phyloP scores from a whole-genome alignment of 208 protist species.

The Trypanosoma melophagium region DNA sequence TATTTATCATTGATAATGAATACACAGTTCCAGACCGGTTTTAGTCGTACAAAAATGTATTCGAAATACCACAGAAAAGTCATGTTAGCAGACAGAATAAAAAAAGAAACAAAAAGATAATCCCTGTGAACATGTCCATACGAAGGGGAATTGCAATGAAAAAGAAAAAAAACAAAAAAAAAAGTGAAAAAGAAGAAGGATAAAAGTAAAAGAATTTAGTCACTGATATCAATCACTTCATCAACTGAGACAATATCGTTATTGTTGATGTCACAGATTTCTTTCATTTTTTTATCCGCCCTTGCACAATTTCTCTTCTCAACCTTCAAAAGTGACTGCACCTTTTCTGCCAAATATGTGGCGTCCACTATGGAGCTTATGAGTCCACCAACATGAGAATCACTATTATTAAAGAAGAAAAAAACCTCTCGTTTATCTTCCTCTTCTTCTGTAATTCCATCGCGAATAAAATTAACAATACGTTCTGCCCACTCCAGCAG shows the following conservation, averaged over 20 bases:
- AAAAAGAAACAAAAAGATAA: no score
- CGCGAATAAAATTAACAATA: constrained; percentile 41
- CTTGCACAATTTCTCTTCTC: not conserved
- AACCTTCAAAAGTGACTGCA: constrained; percentile 24
- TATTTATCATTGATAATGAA: no score
- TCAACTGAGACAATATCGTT: constrained; percentile 6
- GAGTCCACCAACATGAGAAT: constrained; percentile 63
- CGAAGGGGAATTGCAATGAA: not conserved
- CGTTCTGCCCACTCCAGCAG: constrained; percentile 69
- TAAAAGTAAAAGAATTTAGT: constrained; percentile 5
- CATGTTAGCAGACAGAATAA: no score
- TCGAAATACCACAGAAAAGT: no score
- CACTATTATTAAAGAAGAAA: constrained; percentile 80
- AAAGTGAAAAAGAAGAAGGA: not conserved
- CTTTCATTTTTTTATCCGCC: constrained; percentile 17
- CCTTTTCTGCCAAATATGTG: constrained; percentile 50
- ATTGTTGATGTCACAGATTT: constrained; percentile 9
- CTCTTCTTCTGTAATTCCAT: not conserved
- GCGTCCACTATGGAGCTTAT: constrained; percentile 79
- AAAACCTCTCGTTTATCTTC: constrained; percentile 50
- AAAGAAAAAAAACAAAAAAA: constrained; percentile 1
- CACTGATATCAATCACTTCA: constrained; percentile 13
- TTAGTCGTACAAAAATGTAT: no score
- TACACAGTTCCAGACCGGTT: no score
- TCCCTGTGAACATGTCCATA: no score